phyloP scores from a whole-genome alignment of 495 filamentous ascomycete species.

The Mycothermus thermophilus region DNA sequence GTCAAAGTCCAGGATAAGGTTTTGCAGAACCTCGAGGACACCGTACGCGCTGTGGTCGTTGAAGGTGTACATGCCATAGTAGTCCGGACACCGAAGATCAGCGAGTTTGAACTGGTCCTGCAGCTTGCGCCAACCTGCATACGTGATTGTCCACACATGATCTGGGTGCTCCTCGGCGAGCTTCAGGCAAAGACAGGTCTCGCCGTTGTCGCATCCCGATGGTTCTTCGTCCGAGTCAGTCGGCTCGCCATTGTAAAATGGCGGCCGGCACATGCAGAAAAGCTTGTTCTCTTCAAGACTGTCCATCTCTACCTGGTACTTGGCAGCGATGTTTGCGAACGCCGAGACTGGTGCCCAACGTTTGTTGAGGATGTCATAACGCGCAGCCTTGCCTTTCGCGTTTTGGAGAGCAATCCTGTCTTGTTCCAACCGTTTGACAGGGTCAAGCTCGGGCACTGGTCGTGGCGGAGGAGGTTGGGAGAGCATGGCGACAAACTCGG shows the following conservation, averaged over 20 bases:
- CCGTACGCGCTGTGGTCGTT: conserved; percentile 24
- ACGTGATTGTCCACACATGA: conserved; percentile 26
- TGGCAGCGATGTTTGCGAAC: conserved; percentile 26
- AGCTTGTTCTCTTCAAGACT: conserved; percentile 18
- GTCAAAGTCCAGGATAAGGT: conserved; percentile 25
- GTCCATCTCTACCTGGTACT: conserved; percentile 15
- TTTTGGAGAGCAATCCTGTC: too few relatives aligned
- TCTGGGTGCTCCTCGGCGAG: conserved; percentile 25
- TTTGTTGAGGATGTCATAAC: too few relatives aligned
- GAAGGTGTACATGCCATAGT: conserved; percentile 26
- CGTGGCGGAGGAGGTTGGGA: too few relatives aligned
- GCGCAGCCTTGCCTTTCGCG: too few relatives aligned
- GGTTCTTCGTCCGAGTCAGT: conserved; percentile 14
- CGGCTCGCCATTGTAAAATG: conserved; percentile 10
- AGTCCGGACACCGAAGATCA: conserved; percentile 20
- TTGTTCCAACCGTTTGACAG: too few relatives aligned
- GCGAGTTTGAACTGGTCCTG: conserved; percentile 7
- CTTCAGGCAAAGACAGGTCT: conserved; percentile 29
- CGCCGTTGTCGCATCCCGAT: conserved; percentile 13
- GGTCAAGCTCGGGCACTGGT: too few relatives aligned
- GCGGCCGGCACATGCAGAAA: conserved; percentile 20
- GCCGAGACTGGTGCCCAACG: conserved; percentile 29
- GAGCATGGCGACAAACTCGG: too few relatives aligned
- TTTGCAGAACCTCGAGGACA: conserved; percentile 22
- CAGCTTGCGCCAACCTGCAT: conserved; percentile 21